Evolutionary conservation across 306 rosid species (phyloP), one percentile per base, ranked within the genome.

Genomic region (Vigna angularis): DNA sequence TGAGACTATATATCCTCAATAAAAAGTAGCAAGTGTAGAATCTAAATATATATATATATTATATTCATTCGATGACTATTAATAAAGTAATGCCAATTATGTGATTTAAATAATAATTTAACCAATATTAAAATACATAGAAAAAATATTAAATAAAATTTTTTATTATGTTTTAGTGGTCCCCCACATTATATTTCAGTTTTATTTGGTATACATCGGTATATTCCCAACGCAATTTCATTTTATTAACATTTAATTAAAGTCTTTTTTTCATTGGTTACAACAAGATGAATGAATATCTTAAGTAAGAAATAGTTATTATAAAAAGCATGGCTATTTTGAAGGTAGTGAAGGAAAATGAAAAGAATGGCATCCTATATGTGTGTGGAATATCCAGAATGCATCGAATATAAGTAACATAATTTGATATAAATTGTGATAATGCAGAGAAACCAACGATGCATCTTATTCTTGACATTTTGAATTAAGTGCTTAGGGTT

Each of bases 401-500:
- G 57, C 76, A 49, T 30, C 7, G 52, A 55, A 6, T 1, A 34
- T 6, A 24, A 72, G 47, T 36, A 65, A 30, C 42, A 78, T 53
- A 28, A 44, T 56, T 65, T 73, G 67, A 20, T 42, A 57, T 74
- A n/a, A 73, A 73, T 62, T 34, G 32, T 13, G 20, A 79, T 30
- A 38, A 57, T 57, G 75, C 81, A 80, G 80, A 61, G 73, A 75
- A 72, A 70, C 58, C 80, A 83, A 84, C 81, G 82, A 89, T 89
- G 70, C 89, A 81, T 52, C 58, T 76, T 82, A 45, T 77, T 49
- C 28, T 77, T 82, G 61, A 30, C 53, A 70, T 72, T 76, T 66
- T 51, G 42, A 63, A 52, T 30, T 69, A 12, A 22, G 20, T 32
- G 42, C 73, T 22, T 40, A 61, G 30, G 51, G 79, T 42, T 66